Percentiles rank a stretch among this genome's conserved stretches.
phyloP scores from a whole-genome alignment of 2,329 filamentous ascomycete genomes.

The Zasmidium angulare region DNA sequence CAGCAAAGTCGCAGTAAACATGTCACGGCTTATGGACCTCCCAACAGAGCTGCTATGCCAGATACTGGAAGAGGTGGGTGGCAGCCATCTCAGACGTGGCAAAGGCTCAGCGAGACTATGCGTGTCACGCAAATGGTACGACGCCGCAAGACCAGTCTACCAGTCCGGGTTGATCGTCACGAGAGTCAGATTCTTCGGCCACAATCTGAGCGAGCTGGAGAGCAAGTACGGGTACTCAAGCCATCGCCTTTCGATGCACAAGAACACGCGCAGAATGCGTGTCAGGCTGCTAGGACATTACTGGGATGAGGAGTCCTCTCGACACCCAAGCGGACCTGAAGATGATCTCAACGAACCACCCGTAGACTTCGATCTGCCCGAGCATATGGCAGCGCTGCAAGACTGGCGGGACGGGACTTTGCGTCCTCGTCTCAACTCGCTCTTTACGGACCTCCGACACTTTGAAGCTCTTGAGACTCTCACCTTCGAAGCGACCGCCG shows the following conservation, averaged over 20 bases:
- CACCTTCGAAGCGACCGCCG: slow-evolving; percentile 14
- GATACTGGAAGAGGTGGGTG: slow-evolving; percentile 21
- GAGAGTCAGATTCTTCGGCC: slow-evolving; percentile 13
- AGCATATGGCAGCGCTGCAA: neutral
- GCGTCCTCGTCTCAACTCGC: slow-evolving; percentile 10
- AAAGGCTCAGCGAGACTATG: slow-evolving; percentile 9
- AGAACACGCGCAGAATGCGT: slow-evolving; percentile 18
- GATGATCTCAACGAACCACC: neutral
- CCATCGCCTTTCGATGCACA: slow-evolving; percentile 16
- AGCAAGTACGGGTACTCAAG: slow-evolving; percentile 9
- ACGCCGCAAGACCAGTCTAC: slow-evolving; percentile 16
- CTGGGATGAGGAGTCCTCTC: slow-evolving; percentile 16
- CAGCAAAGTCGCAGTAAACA: neutral
- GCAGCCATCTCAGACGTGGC: slow-evolving; percentile 22
- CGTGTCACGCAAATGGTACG: slow-evolving; percentile 19
- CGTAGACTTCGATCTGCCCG: neutral
- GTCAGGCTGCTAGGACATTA: slow-evolving; percentile 17
- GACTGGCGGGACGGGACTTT: slow-evolving; percentile 12
- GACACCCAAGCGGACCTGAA: slow-evolving; percentile 3
- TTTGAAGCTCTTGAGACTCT: slow-evolving; percentile 16
- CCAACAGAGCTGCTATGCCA: slow-evolving; percentile 19
- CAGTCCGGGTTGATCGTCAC: slow-evolving; percentile 14
- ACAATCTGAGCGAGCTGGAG: slow-evolving; percentile 14
- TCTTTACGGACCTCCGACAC: slow-evolving; percentile 15
- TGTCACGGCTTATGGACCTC: slow-evolving; percentile 18